Evolutionary conservation across 805 yeast genomes (phyloP).

Genomic region (Brettanomyces custersianus): DNA sequence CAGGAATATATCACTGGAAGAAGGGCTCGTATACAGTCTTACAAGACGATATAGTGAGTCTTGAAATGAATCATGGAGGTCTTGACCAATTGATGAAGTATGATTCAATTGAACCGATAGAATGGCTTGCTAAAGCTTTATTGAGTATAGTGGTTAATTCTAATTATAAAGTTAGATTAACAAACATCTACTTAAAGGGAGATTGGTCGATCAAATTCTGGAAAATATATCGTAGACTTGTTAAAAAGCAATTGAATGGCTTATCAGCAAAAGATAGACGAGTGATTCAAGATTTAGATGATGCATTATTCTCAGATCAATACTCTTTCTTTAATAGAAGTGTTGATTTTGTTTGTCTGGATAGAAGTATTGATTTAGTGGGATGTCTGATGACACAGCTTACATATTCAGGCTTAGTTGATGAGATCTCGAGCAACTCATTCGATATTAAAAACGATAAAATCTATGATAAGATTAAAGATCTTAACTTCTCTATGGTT

Average conservation of each 20-base stretch:
- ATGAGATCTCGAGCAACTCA: conserved; percentile 38
- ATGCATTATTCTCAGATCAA: conserved; percentile 24
- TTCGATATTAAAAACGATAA: conserved; percentile 28
- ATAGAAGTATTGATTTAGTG: conserved; percentile 65
- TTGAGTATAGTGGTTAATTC: conserved; percentile 33
- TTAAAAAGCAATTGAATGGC: conserved; percentile 20
- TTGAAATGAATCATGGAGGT: conserved; percentile 30
- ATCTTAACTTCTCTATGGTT: conserved; percentile 68
- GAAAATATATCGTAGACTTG: conserved; percentile 28
- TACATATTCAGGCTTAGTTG: conserved; percentile 74
- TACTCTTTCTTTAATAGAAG: conserved; percentile 31
- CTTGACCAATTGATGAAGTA: conserved; percentile 34
- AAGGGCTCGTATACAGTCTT: conserved; percentile 9
- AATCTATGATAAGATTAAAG: conserved; percentile 43
- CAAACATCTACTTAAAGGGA: conserved; percentile 55
- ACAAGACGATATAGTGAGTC: conserved; percentile 33
- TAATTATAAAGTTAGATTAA: conserved; percentile 36
- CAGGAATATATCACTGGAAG: conserved; percentile 6
- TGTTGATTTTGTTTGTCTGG: conserved; percentile 69
- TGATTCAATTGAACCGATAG: conserved; percentile 36
- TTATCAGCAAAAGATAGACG: conserved; percentile 28
- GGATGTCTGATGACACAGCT: conserved; percentile 69
- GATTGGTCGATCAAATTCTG: conserved; percentile 40
- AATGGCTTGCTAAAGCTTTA: conserved; percentile 40
- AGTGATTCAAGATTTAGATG: conserved; percentile 24